A percentile compares a stretch with the other conserved stretches of the same genome.
Evolutionary conservation across 2,329 filamentous ascomycete genomes (phyloP).

Genomic region (Grosmannia serpens): DNA sequence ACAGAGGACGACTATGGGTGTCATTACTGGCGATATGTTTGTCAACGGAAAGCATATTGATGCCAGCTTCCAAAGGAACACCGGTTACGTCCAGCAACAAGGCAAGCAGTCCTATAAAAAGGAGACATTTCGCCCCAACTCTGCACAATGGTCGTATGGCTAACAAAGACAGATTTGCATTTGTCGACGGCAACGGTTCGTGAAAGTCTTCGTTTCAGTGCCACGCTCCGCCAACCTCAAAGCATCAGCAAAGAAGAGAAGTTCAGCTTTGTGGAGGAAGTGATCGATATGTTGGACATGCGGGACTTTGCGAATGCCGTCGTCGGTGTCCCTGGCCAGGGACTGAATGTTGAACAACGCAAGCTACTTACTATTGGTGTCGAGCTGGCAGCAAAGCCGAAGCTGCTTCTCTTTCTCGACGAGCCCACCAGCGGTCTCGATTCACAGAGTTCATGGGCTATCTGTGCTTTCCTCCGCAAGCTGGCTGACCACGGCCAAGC

Average conservation of each 20-base stretch:
- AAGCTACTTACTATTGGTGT: slow-evolving; percentile 80
- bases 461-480: slow-evolving; percentile 77
- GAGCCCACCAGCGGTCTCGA: slow-evolving; percentile 94
- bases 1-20: slow-evolving; percentile 76
- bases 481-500: slow-evolving; percentile 81
- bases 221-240: slow-evolving; percentile 71
- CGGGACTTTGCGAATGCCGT: slow-evolving; percentile 80
- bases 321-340: slow-evolving; percentile 82
- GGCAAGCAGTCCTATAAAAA: too few species aligned
- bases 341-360: slow-evolving; percentile 59
- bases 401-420: slow-evolving; percentile 80
- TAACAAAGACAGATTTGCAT: slow-evolving; percentile 48
- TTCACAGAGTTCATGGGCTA: slow-evolving; percentile 86
- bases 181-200: slow-evolving; percentile 73
- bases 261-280: slow-evolving; percentile 79
- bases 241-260: slow-evolving; percentile 64
- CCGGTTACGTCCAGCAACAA: slow-evolving; percentile 85
- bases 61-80: slow-evolving; percentile 78
- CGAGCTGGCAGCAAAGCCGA: slow-evolving; percentile 86
- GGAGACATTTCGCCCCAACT: background rate
- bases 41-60: slow-evolving; percentile 57
- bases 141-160: background rate
- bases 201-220: slow-evolving; percentile 78
- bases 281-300: slow-evolving; percentile 88
- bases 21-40: slow-evolving; percentile 74